A percentile compares a stretch with the other conserved stretches of the same genome.
Evolutionary conservation across 176 grass and related monocot species (phyloP).

Genomic region (Bolboschoenus planiculmis): DNA sequence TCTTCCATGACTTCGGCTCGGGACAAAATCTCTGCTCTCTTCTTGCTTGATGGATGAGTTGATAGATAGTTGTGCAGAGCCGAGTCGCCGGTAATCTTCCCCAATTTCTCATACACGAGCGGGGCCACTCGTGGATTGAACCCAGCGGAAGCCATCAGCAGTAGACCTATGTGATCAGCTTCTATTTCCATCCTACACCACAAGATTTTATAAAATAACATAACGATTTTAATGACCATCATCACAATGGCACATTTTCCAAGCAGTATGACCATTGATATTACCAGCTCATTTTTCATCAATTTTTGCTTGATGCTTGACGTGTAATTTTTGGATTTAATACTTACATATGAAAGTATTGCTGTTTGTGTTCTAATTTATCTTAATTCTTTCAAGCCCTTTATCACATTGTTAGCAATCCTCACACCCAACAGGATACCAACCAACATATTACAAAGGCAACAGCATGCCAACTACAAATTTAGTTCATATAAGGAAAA

Average conservation of each 20-base stretch:
- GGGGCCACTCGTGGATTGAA: constrained; percentile 73
- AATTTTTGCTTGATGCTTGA: not conserved
- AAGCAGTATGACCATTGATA: not conserved
- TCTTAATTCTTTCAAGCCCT: not conserved
- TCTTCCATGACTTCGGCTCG: constrained; percentile 64
- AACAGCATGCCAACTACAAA: not conserved
- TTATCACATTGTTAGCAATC: not conserved
- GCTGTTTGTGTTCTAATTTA: not conserved
- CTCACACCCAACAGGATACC: not conserved
- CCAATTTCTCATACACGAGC: constrained; percentile 61
- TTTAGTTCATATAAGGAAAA: not conserved
- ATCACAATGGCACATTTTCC: not conserved
- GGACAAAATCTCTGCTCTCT: constrained; percentile 47
- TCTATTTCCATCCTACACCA: constrained; percentile 79
- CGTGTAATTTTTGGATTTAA: not conserved
- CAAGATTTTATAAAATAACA: not conserved
- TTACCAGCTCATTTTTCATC: not conserved
- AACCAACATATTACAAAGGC: too few relatives aligned
- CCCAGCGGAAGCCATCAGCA: constrained; percentile 65
- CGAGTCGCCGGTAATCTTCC: constrained; percentile 53
- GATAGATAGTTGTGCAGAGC: constrained; percentile 56
- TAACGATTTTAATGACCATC: not conserved
- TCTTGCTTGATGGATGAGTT: constrained; percentile 82
- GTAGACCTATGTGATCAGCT: constrained; percentile 77
- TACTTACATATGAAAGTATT: not conserved